phyloP scores from a whole-genome alignment of 2,329 filamentous ascomycete genomes.

The Diplodia scrobiculata region DNA sequence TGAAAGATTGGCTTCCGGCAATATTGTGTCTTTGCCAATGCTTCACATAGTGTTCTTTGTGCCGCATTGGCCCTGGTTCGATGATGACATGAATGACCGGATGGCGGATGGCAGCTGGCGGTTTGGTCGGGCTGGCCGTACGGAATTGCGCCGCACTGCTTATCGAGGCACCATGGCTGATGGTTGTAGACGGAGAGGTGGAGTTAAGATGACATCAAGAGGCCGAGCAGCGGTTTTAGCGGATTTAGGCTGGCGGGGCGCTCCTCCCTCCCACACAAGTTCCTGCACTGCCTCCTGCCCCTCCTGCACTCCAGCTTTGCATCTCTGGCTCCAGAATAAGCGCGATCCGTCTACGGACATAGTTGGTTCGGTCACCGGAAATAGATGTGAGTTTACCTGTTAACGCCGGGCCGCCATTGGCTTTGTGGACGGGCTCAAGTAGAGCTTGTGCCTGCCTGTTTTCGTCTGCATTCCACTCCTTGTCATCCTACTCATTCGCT shows the following conservation, averaged over 20 bases:
- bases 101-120: not conserved
- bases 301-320: not conserved
- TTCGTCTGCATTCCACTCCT: not conserved
- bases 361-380: not conserved
- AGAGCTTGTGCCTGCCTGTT: not conserved
- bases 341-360: not conserved
- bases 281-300: not conserved
- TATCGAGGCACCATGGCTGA: not conserved
- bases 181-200: not conserved
- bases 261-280: not conserved
- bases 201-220: not conserved
- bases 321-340: not conserved
- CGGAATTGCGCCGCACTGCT: too few relatives aligned
- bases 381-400: not conserved
- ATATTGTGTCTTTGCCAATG: too few relatives aligned
- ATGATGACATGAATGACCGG: not conserved
- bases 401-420: conserved; percentile 2
- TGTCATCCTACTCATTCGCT: not conserved
- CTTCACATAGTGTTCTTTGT: too few relatives aligned
- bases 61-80: too few relatives aligned
- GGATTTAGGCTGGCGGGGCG: conserved; percentile 4
- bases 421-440: not conserved
- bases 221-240: conserved; percentile 2
- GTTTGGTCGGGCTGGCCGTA: not conserved
- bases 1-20: not conserved